Evolutionary conservation across 2,329 filamentous ascomycete genomes (phyloP).

Genomic region (Sporothrix mexicana): DNA sequence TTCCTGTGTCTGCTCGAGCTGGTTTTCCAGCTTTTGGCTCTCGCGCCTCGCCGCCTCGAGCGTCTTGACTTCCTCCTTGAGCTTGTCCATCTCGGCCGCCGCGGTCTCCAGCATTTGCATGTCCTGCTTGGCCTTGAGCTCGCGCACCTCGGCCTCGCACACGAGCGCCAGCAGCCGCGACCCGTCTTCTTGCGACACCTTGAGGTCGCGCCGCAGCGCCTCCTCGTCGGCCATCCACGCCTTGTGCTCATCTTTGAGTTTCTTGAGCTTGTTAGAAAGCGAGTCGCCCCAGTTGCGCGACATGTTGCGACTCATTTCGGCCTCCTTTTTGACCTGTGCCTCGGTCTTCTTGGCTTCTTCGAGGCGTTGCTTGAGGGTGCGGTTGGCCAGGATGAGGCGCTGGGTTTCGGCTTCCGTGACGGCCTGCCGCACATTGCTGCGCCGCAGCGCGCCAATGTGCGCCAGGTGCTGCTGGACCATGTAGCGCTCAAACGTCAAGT

Average conservation of each 20-base stretch:
- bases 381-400: constrained; percentile 77
- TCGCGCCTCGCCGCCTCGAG: constrained; percentile 67
- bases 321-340: constrained; percentile 72
- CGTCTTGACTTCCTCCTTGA: constrained; percentile 64
- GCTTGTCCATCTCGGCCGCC: constrained; percentile 64
- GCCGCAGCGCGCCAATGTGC: constrained; percentile 78
- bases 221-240: constrained; percentile 65
- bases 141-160: constrained; percentile 71
- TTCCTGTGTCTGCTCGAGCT: constrained; percentile 62
- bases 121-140: constrained; percentile 67
- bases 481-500: constrained; percentile 82
- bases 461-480: constrained; percentile 82
- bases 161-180: constrained; percentile 70
- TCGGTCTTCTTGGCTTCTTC: constrained; percentile 75
- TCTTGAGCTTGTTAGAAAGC: constrained; percentile 68
- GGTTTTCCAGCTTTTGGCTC: constrained; percentile 67
- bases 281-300: constrained; percentile 80
- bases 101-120: constrained; percentile 51
- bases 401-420: constrained; percentile 83
- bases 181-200: constrained; percentile 63
- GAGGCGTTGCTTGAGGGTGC: constrained; percentile 72
- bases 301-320: constrained; percentile 72
- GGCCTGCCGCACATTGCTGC: constrained; percentile 75
- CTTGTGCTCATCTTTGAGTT: constrained; percentile 72
- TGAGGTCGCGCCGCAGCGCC: constrained; percentile 62